Base-by-base conservation (phyloP, 305 asterid genomes). In the Rubia occidens region DNA sequence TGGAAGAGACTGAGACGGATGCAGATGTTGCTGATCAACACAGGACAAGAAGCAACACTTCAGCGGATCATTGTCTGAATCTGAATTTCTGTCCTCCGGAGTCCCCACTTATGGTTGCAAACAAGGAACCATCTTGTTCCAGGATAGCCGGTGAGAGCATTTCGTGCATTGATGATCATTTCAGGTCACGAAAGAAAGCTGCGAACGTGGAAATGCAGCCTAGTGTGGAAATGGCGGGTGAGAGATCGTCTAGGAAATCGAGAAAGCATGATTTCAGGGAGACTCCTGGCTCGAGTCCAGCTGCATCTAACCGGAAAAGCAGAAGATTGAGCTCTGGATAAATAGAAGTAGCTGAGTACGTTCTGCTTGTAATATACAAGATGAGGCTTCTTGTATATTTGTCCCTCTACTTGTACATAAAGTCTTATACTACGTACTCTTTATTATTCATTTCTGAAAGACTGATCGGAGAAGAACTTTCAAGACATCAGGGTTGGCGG, bases 241-340 rank as follows among this genome's bases (percentile, higher is more conserved):
- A 63, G 60, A 15, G 68, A 26, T 37, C 72, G 15, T 21, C 75
- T 15, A 81, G 76, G 78, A 81, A 78, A 47, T 75, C 82, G 35
- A 82, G 87, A 78, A 90, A 86, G 80, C 89, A 85, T 47, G 74
- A 79, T n/a, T 74, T 83, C 68, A 72, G 80, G 68, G 61, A 75
- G 15, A 76, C 66, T 55, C 62, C 83, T 11, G 69, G 26, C 49
- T 14, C 72, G 17, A 60, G 72, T 74, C 58, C 49, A 58, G 78
- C 69, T 8, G 70, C 64, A 70, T 64, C 84, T 0, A 59, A 76
- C 56, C 53, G 77, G 76, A 77, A 82, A 70, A 80, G 56, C 53
- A 60, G 79, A 17, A 72, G 64, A 76, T 40, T 73, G 64, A 64
- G 72, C 60, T 13, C 63, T 47, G 69, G 82, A 78, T 53, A 79